phyloP scores from a whole-genome alignment of 192 early-diverging fungal genomes.

The Chytriomyces confervae region DNA sequence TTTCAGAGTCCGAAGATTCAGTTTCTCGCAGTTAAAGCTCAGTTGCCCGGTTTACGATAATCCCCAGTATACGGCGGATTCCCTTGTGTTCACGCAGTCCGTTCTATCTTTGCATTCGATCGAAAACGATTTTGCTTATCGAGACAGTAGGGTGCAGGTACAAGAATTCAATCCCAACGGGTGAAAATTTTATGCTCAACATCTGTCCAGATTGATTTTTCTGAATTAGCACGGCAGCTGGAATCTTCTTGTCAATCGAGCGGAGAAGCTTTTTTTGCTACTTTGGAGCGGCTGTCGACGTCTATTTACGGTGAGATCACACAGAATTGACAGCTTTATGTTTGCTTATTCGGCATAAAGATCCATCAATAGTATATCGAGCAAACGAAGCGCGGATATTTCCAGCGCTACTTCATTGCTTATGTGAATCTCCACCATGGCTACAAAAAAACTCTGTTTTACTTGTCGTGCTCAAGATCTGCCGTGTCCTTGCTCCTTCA shows the following conservation, averaged over 20 bases:
- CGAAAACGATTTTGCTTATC: not conserved
- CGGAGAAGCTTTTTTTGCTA: not conserved
- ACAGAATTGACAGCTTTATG: not conserved
- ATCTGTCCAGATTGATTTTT: too few relatives aligned
- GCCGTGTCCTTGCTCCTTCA: constrained; percentile 8
- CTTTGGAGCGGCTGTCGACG: constrained; percentile 12
- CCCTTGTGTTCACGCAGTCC: constrained; percentile 24
- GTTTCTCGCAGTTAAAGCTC: not conserved
- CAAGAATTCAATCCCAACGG: too few relatives aligned
- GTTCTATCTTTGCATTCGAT: constrained; percentile 16
- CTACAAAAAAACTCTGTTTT: not conserved
- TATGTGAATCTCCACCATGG: constrained; percentile 7
- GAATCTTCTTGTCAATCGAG: too few relatives aligned
- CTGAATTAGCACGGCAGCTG: too few relatives aligned
- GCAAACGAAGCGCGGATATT: constrained; percentile 6
- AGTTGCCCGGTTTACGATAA: not conserved
- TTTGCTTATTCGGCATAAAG: constrained; percentile 1
- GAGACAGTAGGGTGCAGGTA: not conserved
- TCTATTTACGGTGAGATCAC: constrained; percentile 4
- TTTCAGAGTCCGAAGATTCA: constrained; percentile 18
- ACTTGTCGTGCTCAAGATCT: constrained; percentile 17
- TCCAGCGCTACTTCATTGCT: not conserved
- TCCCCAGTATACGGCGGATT: not conserved
- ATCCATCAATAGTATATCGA: constrained; percentile 7
- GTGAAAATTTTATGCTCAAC: too few relatives aligned